Conservation (phyloP, 768 basidiomycete genomes). For the Lentinula lateritia region DNA sequence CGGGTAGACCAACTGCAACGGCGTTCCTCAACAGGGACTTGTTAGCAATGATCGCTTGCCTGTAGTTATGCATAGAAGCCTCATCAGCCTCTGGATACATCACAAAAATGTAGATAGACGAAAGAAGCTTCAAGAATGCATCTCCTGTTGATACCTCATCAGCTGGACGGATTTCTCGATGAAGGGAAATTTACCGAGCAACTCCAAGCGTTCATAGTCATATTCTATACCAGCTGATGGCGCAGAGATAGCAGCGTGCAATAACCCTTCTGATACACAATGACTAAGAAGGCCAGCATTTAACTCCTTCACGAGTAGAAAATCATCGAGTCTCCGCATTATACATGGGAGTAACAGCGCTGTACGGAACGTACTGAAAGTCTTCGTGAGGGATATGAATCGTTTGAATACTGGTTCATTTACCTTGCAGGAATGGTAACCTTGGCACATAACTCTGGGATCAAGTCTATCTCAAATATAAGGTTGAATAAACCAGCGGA, state of each 20-base stretch:
- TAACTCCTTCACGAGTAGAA: slow-evolving; percentile 73
- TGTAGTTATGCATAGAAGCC: slow-evolving; percentile 58
- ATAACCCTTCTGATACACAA: slow-evolving; percentile 51
- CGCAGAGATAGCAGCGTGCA: slow-evolving; percentile 64
- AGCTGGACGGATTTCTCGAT: background rate
- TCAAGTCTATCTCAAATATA: slow-evolving; percentile 48
- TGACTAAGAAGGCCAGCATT: slow-evolving; percentile 64
- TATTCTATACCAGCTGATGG: slow-evolving; percentile 65
- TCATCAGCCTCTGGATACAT: slow-evolving; percentile 60
- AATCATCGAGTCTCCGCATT: slow-evolving; percentile 63
- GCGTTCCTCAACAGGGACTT: slow-evolving; percentile 54
- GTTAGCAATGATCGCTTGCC: slow-evolving; percentile 75
- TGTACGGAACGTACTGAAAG: slow-evolving; percentile 57
- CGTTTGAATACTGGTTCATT: slow-evolving; percentile 12
- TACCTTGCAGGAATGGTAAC: slow-evolving; percentile 73
- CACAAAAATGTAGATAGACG: slow-evolving; percentile 71
- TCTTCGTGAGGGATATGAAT: background rate
- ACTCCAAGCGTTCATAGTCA: slow-evolving; percentile 82
- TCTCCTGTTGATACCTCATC: slow-evolving; percentile 46
- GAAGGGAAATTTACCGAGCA: slow-evolving; percentile 53
- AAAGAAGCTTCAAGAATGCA: slow-evolving; percentile 76
- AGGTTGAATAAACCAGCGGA: background rate
- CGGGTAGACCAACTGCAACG: slow-evolving; percentile 53
- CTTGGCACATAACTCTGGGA: slow-evolving; percentile 77
- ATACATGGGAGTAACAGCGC: slow-evolving; percentile 72